phyloP scores from a whole-genome alignment of 768 basidiomycete species.

The Boletus reticulatus region DNA sequence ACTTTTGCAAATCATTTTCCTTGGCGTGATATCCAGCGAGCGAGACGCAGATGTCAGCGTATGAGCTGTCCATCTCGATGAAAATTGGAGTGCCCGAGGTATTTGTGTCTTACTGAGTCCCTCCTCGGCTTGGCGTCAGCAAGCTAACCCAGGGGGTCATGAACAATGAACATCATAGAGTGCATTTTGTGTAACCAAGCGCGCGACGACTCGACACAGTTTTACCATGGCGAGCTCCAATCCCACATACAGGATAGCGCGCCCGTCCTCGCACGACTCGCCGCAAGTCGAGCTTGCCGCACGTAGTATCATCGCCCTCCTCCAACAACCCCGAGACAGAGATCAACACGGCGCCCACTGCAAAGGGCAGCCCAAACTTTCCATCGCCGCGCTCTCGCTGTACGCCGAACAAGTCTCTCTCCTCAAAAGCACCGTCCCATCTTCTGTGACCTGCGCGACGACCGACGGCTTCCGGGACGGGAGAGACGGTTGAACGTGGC shows the following conservation, averaged over 20 bases:
- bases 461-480: constrained; percentile 51
- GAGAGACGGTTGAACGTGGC: constrained; percentile 58
- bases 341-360: too few relatives aligned
- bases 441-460: constrained; percentile 21
- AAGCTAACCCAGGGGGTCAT: too few relatives aligned
- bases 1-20: too few relatives aligned
- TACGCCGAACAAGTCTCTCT: constrained; percentile 56
- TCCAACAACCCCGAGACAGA: constrained; percentile 19
- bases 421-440: constrained; percentile 38
- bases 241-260: constrained; percentile 43
- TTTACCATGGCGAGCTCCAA: constrained; percentile 54
- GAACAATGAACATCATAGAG: too few relatives aligned
- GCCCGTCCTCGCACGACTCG: constrained; percentile 39
- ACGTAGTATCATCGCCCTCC: constrained; percentile 44
- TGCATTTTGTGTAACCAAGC: too few relatives aligned
- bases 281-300: constrained; percentile 50
- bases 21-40: too few relatives aligned
- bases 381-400: constrained; percentile 43
- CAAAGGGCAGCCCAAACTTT: neutral
- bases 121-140: too few relatives aligned
- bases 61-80: too few relatives aligned
- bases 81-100: too few relatives aligned
- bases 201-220: constrained; percentile 60
- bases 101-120: too few relatives aligned
- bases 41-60: too few relatives aligned